phyloP scores from a whole-genome alignment of 306 rosid genomes.

The Cercis canadensis region DNA sequence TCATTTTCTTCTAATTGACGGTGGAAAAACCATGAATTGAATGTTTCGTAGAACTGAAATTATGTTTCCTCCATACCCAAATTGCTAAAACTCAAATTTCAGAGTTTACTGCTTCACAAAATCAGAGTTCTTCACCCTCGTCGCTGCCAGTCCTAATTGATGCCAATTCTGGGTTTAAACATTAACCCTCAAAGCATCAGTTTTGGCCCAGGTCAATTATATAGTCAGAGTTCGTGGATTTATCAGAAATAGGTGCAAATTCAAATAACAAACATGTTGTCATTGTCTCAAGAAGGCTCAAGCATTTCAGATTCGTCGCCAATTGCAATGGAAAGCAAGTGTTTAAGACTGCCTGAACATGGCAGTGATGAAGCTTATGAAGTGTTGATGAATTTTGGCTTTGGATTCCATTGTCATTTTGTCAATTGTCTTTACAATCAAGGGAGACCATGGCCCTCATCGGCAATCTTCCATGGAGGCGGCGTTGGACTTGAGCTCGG shows the following conservation, averaged over 20 bases:
- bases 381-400: constrained; percentile 53
- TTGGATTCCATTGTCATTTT: constrained; percentile 52
- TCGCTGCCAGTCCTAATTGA: constrained; percentile 10
- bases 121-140: constrained; percentile 36
- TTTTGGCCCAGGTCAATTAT: constrained; percentile 30
- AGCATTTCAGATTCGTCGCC: constrained; percentile 51
- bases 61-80: constrained; percentile 41
- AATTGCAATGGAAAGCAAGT: constrained; percentile 38
- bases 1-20: background rate
- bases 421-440: constrained; percentile 40
- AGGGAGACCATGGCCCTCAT: no score
- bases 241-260: constrained; percentile 45
- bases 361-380: constrained; percentile 40
- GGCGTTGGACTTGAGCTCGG: no score
- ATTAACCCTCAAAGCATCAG: constrained; percentile 21
- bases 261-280: constrained; percentile 31
- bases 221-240: constrained; percentile 32
- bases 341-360: constrained; percentile 36
- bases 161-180: constrained; percentile 30
- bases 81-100: constrained; percentile 35
- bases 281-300: constrained; percentile 58
- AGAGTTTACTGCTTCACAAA: constrained; percentile 29
- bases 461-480: no score
- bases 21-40: no score
- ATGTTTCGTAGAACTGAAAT: constrained; percentile 24